Conservation (phyloP, 495 filamentous ascomycete genomes). For the Tuber brumale region DNA sequence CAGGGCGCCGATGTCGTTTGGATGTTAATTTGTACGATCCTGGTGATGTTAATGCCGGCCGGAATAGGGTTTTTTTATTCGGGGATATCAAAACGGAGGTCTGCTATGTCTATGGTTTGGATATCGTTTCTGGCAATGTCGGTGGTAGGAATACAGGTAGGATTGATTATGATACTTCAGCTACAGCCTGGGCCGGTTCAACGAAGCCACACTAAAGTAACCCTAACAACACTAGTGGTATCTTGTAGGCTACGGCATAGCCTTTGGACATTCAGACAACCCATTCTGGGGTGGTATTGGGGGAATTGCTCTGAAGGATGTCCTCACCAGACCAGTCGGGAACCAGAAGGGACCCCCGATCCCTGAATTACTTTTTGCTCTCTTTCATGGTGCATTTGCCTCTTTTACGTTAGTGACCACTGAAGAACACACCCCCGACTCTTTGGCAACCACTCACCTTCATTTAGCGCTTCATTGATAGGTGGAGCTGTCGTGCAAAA, state of each 20-base stretch:
- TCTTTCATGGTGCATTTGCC: background rate
- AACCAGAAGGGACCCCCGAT: background rate
- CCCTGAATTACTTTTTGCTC: background rate
- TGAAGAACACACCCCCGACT: background rate
- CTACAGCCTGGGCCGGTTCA: background rate
- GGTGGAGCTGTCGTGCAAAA: background rate
- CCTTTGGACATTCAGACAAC: background rate
- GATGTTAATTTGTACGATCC: background rate
- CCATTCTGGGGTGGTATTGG: background rate
- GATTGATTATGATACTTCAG: background rate
- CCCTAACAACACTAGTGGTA: background rate
- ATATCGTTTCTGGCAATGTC: slow-evolving; percentile 1
- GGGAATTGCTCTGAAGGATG: background rate
- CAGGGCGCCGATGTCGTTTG: background rate
- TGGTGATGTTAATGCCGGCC: background rate
- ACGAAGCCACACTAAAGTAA: background rate
- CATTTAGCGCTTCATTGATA: background rate
- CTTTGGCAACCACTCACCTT: background rate
- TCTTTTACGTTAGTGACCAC: background rate
- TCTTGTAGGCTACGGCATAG: background rate
- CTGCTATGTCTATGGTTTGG: slow-evolving; percentile 1
- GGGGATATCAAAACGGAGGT: background rate
- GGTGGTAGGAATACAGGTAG: background rate
- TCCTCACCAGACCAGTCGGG: background rate
- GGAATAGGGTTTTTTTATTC: background rate